Conservation (phyloP, 2,329 filamentous ascomycete species). For the Exophiala dermatitidis region DNA sequence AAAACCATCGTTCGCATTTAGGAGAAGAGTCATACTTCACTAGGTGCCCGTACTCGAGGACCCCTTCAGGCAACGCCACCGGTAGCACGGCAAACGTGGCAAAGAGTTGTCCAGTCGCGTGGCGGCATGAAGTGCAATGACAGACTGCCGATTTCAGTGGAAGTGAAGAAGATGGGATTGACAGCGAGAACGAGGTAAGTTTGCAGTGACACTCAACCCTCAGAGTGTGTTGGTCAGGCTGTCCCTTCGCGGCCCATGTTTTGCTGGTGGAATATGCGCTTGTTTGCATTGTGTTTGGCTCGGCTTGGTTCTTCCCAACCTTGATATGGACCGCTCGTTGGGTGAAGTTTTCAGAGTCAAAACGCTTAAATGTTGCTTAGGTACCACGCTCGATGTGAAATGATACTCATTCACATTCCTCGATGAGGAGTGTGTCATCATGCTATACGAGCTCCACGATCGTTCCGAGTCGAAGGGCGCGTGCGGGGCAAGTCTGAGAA, state of each 20-base stretch:
- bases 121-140: constrained; percentile 48
- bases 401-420: no score
- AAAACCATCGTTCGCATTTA: constrained; percentile 15
- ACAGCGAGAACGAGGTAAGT: constrained; percentile 13
- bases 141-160: constrained; percentile 38
- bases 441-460: neutral
- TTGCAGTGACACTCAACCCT: constrained; percentile 17
- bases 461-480: neutral
- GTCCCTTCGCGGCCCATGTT: neutral
- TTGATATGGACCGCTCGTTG: no score
- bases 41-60: constrained; percentile 1
- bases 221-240: neutral
- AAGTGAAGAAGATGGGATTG: constrained; percentile 8
- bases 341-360: no score
- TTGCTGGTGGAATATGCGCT: neutral
- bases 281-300: neutral
- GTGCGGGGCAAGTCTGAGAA: neutral
- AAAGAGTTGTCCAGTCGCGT: constrained; percentile 40
- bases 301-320: no score
- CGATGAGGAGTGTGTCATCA: neutral
- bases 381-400: no score
- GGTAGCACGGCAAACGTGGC: constrained; percentile 26
- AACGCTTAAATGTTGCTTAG: no score
- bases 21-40: constrained; percentile 11
- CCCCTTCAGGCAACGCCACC: neutral